Evolutionary conservation across 2,329 filamentous ascomycete genomes (phyloP), one percentile per base, ranked within the genome.

Genomic region (Paracoccidioides brasiliensis): DNA sequence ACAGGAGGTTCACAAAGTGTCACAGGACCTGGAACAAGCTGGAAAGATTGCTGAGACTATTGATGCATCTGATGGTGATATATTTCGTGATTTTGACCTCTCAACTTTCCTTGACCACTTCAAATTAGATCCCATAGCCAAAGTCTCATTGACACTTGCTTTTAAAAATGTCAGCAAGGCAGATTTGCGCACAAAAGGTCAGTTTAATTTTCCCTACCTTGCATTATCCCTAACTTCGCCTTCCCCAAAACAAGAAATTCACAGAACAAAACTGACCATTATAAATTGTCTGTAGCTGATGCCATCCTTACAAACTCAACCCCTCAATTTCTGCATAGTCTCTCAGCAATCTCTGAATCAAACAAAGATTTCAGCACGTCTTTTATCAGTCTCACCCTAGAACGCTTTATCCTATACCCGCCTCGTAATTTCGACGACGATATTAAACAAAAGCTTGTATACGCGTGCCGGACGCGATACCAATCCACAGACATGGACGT

Each of bases 11-110:
- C 80, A 85, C 65, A 95, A 95, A 75, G 82, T 96, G 61, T 80
- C 84, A 52, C 82, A 83, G 59, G 87, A 95, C 69, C 78, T 82
- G 53, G 82, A 90, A 56, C 89, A 96, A 74, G 87, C 90, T 52
- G 80, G 82, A 64, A 94, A 89, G 72, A 95, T 98, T 67, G 90
- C 91, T 58, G 90, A 97, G 69, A 87, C 90, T 22, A 86, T 98
- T 67, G 90, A 96, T 70, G 85, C 84, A 1, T 88, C 84, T 22
- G 91, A 93, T 62, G 90, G 93, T 64, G 91, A 98, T 64, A 82
- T 95, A 58, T 96, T 95, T 70, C 86, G 90, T 56, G 91, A 97
- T 68, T 96, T 98, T 65, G 91, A 98, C 68, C 80, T 98, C n/a
- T 86, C 88, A 2, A 88, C 86, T 1, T 97, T 98, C 68, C 84